Evolutionary conservation across 345 rosid species (phyloP), one percentile per base, ranked within the genome.

Genomic region (Raphanus raphanistrum): DNA sequence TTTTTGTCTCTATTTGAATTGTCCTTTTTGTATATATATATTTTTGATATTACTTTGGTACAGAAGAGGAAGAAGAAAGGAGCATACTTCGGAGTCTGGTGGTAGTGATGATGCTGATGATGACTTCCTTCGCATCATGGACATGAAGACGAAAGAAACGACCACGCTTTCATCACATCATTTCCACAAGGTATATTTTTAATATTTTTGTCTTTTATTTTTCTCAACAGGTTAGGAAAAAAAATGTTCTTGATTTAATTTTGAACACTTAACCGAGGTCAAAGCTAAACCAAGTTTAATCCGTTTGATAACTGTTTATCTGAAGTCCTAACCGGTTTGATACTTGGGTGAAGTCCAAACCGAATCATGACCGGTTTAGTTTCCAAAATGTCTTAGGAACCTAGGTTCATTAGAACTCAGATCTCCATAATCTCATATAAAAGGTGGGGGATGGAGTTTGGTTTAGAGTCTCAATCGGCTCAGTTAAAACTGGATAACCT

Each of bases 141-240:
- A 66, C 86, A 81, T 74, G 35, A 61, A 68, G 43, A 77, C 67
- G 32, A 10, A 33, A 13, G 77, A 54, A 68, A 58, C 86, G 41
- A 25, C 76, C 21, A 11, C 73, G 82, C 74, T 81, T 78, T 82
- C 70, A 28, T 81, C 90, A 12, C 78, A 36, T 69, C 86, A 80
- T 78, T 63, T 82, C 66, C 80, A 73, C 29, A 45, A 84, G 94
- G 94, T 89, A 80, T 29, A n/a, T 21, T 61, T 25, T 11, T 45
- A 13, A 21, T 21, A 21, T 21, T 21, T 21, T 21, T 21, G 21
- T 29, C 33, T 29, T 29, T 5, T 36, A 27, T 4, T 33, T 52
- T 38, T 38, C 21, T 66, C 64, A 64, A 52, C 36, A 32, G 36
- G 36, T 36, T 5, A 35, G 26, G 26, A n/a, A 17, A 31, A 7